phyloP scores from a whole-genome alignment of 495 filamentous ascomycete genomes.

The Neurospora cerealis region DNA sequence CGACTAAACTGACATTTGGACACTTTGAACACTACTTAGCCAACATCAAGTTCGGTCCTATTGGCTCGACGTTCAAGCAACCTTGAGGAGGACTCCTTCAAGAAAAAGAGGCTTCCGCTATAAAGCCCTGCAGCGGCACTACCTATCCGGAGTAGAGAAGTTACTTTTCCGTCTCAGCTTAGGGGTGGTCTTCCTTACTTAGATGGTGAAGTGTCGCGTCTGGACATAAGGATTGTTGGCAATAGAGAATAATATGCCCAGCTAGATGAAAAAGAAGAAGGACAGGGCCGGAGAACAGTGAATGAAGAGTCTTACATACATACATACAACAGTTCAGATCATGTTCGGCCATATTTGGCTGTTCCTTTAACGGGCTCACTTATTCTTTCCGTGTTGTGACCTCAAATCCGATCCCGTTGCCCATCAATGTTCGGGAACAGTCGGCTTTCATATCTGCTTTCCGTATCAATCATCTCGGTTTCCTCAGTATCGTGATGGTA shows the following conservation, averaged over 20 bases:
- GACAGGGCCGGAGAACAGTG: neutral
- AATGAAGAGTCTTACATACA: neutral
- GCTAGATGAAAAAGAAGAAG: neutral
- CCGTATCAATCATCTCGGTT: neutral
- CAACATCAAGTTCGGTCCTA: conserved; percentile 60
- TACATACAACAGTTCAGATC: neutral
- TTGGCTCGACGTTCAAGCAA: conserved; percentile 48
- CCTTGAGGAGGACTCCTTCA: neutral
- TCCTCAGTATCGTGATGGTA: too few species aligned
- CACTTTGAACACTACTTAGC: conserved; percentile 12
- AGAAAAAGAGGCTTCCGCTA: neutral
- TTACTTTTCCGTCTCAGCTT: neutral
- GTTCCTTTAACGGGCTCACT: neutral
- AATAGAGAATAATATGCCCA: neutral
- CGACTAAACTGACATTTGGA: neutral
- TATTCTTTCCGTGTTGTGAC: neutral
- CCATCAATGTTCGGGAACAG: neutral
- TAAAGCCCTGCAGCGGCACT: neutral
- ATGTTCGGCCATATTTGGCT: neutral
- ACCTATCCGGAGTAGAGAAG: neutral
- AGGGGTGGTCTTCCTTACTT: neutral
- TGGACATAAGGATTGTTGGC: neutral
- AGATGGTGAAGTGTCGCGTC: neutral
- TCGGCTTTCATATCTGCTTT: neutral
- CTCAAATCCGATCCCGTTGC: neutral